Evolutionary conservation across 805 yeast genomes (phyloP).

Genomic region (Candida coleopterorum): DNA sequence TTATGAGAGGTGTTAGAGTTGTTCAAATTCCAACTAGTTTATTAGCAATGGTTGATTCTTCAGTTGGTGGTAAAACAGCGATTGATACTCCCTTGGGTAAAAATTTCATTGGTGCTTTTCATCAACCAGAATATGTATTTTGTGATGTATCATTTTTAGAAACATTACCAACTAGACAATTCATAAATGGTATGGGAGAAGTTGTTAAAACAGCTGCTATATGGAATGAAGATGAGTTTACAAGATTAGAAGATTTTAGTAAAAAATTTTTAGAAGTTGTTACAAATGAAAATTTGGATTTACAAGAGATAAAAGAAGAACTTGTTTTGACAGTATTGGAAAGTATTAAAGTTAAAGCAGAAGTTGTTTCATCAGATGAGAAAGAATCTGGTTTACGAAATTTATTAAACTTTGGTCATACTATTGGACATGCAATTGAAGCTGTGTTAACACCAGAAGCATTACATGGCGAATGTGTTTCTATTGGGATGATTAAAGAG

Average conservation of each 20-base stretch:
- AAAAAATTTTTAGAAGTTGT: conserved; percentile 66
- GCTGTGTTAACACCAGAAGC: conserved; percentile 97
- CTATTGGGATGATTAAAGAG: conserved; percentile 92
- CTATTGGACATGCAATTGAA: conserved; percentile 97
- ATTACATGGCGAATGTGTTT: conserved; percentile 97
- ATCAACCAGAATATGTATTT: conserved; percentile 89
- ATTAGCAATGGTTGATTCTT: conserved; percentile 95
- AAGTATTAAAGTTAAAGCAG: conserved; percentile 86
- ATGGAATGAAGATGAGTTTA: conserved; percentile 88
- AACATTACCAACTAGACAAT: conserved; percentile 88
- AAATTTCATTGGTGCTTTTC: conserved; percentile 93
- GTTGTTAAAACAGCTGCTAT: conserved; percentile 97
- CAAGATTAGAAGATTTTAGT: conserved; percentile 76
- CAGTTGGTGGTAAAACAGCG: conserved; percentile 98
- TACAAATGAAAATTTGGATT: conserved; percentile 38
- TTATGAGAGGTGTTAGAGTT: conserved; percentile 95
- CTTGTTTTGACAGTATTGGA: conserved; percentile 76
- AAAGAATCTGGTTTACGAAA: conserved; percentile 93
- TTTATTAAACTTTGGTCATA: conserved; percentile 89
- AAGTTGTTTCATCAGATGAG: conserved; percentile 90
- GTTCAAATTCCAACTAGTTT: conserved; percentile 92
- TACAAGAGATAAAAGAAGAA: conserved; percentile 66
- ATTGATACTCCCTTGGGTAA: conserved; percentile 95
- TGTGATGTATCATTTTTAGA: conserved; percentile 84
- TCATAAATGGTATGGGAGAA: conserved; percentile 97